Conservation (phyloP, 2,329 filamentous ascomycete genomes). For the Arthrobotrys conoides region DNA sequence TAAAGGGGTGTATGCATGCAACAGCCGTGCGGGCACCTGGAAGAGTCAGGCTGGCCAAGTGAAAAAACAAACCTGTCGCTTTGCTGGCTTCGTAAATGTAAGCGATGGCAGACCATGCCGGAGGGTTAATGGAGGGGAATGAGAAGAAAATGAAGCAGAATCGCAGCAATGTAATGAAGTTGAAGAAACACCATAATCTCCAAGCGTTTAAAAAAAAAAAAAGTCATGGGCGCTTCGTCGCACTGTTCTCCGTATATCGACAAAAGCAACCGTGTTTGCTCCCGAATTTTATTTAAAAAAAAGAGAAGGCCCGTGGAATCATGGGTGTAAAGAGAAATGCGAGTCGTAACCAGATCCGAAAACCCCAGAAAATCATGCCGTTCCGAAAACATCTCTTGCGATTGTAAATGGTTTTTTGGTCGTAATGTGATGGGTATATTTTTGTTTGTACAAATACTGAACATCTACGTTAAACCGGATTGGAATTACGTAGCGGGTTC, state of each 20-base stretch:
- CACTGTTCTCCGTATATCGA: conserved; percentile 53
- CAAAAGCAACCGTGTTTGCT: conserved; percentile 56
- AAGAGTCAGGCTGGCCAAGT: neutral
- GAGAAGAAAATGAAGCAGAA: conserved; percentile 1
- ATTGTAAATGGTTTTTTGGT: conserved; percentile 52
- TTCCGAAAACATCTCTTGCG: conserved; percentile 57
- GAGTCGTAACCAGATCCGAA: conserved; percentile 56
- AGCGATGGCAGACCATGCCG: conserved; percentile 43
- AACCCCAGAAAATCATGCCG: conserved; percentile 57
- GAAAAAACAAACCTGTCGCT: conserved; percentile 35
- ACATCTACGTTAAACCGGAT: conserved; percentile 36
- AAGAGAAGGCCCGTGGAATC: conserved; percentile 47
- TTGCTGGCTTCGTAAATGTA: conserved; percentile 32
- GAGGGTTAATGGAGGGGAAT: conserved; percentile 7
- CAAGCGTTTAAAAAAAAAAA: conserved; percentile 23
- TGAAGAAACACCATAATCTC: conserved; percentile 50
- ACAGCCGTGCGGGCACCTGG: conserved; percentile 9
- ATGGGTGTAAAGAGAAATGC: conserved; percentile 50
- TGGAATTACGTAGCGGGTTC: conserved; percentile 40
- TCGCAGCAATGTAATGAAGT: neutral
- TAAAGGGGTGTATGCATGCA: conserved; percentile 23
- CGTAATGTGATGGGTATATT: conserved; percentile 56
- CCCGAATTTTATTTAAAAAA: conserved; percentile 40
- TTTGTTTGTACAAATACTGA: conserved; percentile 48
- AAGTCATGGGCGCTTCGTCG: conserved; percentile 40